Evolutionary conservation across 768 basidiomycete species (phyloP), one percentile per base, ranked within the genome.

Genomic region (Lactarius trivialis): DNA sequence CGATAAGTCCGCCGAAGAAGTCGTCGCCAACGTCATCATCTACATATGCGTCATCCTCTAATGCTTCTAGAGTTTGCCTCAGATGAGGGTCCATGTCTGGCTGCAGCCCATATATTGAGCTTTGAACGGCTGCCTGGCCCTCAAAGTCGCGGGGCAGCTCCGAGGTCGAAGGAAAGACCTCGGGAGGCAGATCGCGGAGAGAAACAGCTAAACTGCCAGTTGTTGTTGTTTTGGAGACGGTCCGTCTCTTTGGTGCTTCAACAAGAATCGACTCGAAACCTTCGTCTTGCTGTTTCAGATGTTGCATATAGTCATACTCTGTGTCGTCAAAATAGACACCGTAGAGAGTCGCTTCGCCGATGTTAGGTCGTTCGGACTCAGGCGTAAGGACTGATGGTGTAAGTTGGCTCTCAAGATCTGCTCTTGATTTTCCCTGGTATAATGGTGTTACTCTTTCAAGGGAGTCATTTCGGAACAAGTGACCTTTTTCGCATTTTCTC

Each of bases 301-400:
- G 97, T 73, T 95, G 89, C 91, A 98, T 93, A 77, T 99, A 99
- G 74, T 99, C 91, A 77, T 99, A 99, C 62, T 93, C 83, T 7
- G 91, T 88, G 71, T 99, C 95, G 76, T 98, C 94, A 75, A 84
- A 98, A 75, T 92, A 92, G 70, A 99, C 76, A 4, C 94, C 97
- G 73, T 98, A 95, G 9, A 84, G 71, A 7, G 89, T 78, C 0
- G 97, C 97, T 76, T 98, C 91, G 60, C 96, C 97, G 55, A 88
- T 78, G 64, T 87, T 88, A 28, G 74, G 68, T 57, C 79, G 77
- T 15, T 73, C 68, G 15, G 69, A 69, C 58, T 82, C 82, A 41
- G 77, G 79, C 17, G 73, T 74, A 51, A 82, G 70, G 28, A 82
- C 80, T 28, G 81, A 77, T 30, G 77, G 73, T 21, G 79, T 68